phyloP scores from a whole-genome alignment of 2,329 filamentous ascomycete genomes.

The Ceratocystiopsis minuta region DNA sequence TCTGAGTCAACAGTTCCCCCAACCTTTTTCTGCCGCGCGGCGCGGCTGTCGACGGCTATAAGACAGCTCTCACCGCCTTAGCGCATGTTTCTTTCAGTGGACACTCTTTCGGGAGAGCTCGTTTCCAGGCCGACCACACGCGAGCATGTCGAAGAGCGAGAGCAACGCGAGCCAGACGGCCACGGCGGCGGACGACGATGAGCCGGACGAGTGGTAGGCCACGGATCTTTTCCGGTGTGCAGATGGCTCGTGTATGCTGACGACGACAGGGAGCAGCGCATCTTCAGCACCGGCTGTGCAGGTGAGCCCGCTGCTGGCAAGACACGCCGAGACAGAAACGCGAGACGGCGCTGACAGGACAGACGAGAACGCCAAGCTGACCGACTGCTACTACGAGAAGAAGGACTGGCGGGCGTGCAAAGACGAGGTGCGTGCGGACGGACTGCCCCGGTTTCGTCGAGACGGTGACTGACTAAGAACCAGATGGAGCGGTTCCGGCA shows the following conservation, averaged over 20 bases:
- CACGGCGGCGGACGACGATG: conserved; percentile 44
- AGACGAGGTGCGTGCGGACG: conserved; percentile 44
- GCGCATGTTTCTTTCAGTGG: no score
- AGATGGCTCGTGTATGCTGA: no score
- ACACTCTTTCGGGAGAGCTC: no score
- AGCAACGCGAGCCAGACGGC: conserved; percentile 20
- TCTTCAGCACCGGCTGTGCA: conserved; percentile 89
- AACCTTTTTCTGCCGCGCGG: neutral
- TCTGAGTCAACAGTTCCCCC: neutral
- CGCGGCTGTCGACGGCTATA: conserved; percentile 1
- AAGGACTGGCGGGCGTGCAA: conserved; percentile 89
- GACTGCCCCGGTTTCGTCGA: no score
- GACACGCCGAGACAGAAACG: neutral
- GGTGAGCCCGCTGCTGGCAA: no score
- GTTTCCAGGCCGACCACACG: no score
- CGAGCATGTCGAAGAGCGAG: conserved; percentile 38
- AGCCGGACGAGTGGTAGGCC: conserved; percentile 93
- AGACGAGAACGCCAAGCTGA: conserved; percentile 84
- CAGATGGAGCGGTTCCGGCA: conserved; percentile 80
- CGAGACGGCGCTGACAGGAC: neutral
- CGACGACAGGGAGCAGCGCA: conserved; percentile 74
- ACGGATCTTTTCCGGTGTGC: no score
- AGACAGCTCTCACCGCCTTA: no score
- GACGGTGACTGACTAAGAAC: neutral
- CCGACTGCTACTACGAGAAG: conserved; percentile 89